Evolutionary conservation across 176 grass and related monocot genomes (phyloP).

Genomic region (Carex littledalei): DNA sequence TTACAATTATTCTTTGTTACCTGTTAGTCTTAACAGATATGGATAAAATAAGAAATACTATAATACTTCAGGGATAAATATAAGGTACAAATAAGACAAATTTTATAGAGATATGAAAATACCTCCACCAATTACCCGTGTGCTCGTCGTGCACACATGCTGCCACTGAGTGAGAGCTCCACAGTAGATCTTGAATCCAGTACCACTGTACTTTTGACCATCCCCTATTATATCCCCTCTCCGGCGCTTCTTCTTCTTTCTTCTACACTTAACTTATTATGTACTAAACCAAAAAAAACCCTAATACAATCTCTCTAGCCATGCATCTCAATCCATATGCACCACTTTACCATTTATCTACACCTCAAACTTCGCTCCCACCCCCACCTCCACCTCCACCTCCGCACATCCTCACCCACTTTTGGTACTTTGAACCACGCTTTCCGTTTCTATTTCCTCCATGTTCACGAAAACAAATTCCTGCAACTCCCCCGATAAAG

Average conservation of each 20-base stretch:
- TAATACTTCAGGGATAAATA: too few species aligned
- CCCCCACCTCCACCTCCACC: slow-evolving; percentile 4
- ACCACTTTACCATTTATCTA: slow-evolving; percentile 21
- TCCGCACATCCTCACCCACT: background rate
- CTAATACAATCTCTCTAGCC: slow-evolving; percentile 5
- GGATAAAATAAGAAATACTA: too few species aligned
- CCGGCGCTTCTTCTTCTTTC: background rate
- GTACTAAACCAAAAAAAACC: background rate
- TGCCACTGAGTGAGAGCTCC: background rate
- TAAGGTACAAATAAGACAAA: too few species aligned
- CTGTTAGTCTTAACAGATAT: too few species aligned
- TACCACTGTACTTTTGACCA: background rate
- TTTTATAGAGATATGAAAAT: too few species aligned
- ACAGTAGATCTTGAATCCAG: slow-evolving; percentile 20
- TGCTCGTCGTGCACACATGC: background rate
- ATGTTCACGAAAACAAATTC: background rate
- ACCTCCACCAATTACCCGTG: too few species aligned
- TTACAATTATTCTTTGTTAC: too few species aligned
- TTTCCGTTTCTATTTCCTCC: slow-evolving; percentile 19
- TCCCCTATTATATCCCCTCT: background rate
- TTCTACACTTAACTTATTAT: background rate
- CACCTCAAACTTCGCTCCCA: background rate
- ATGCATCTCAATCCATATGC: slow-evolving; percentile 46
- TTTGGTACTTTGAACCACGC: background rate
- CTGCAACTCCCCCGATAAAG: background rate